Evolutionary conservation across 1,284 basidiomycete genomes (phyloP).

Genomic region (Schizophyllum amplum): DNA sequence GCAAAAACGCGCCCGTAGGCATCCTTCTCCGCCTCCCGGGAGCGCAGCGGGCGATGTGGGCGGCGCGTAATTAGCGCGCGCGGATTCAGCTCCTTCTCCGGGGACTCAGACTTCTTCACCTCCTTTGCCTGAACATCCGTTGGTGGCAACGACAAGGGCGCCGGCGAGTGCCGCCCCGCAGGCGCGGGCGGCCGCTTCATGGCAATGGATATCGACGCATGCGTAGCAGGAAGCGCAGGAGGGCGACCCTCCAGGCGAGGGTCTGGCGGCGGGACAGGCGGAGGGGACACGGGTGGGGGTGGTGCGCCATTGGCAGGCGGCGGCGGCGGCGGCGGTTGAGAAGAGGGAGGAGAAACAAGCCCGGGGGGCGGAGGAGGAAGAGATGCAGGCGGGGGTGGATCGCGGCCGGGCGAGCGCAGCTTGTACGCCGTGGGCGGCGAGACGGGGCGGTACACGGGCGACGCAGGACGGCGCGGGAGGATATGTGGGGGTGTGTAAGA

Average conservation of each 20-base stretch:
- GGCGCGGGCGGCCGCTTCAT: slow-evolving; percentile 20
- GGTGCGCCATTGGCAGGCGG: slow-evolving; percentile 13
- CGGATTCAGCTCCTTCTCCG: slow-evolving; percentile 19
- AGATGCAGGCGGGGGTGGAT: too few species aligned
- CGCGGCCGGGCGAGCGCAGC: slow-evolving; percentile 5
- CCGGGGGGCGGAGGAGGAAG: too few species aligned
- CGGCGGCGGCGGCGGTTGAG: slow-evolving; percentile 17
- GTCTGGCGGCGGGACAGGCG: slow-evolving; percentile 37
- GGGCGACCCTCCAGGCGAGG: slow-evolving; percentile 21
- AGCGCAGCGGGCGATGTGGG: slow-evolving; percentile 36
- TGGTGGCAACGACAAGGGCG: slow-evolving; percentile 14
- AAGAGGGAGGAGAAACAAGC: slow-evolving; percentile 18
- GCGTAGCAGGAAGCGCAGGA: slow-evolving; percentile 22
- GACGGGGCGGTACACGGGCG: slow-evolving; percentile 11
- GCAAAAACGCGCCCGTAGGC: slow-evolving; percentile 63
- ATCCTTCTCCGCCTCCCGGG: slow-evolving; percentile 56
- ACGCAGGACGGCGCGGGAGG: slow-evolving; percentile 10
- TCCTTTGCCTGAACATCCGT: slow-evolving; percentile 12
- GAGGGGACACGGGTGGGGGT: slow-evolving; percentile 33
- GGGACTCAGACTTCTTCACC: slow-evolving; percentile 23
- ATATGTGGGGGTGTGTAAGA: neutral
- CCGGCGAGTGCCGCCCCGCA: slow-evolving; percentile 25
- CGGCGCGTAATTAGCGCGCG: slow-evolving; percentile 19
- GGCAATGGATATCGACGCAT: slow-evolving; percentile 20
- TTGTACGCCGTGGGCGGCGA: slow-evolving; percentile 15